Conservation (phyloP, 305 asterid species). For the Fraxinus nigra region DNA sequence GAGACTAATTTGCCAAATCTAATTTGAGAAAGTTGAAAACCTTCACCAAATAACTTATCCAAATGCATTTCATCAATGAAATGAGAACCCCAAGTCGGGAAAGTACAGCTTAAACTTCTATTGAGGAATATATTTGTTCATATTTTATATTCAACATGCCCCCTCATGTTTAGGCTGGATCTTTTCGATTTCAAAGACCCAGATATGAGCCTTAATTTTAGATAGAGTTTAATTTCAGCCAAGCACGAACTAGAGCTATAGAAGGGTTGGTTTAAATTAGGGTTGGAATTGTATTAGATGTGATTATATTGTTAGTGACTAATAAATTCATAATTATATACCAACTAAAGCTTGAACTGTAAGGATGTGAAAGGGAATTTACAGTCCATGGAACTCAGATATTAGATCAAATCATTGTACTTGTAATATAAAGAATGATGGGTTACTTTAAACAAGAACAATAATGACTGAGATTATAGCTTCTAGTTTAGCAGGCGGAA, state of each 20-base stretch:
- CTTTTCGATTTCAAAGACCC: neutral
- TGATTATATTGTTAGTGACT: neutral
- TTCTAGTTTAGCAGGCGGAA: neutral
- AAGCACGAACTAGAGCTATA: neutral
- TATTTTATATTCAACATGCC: neutral
- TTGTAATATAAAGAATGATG: neutral
- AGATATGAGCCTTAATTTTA: neutral
- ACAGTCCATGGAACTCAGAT: neutral
- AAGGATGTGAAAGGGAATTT: neutral
- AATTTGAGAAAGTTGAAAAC: neutral
- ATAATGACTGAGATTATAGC: neutral
- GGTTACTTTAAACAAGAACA: neutral
- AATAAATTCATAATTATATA: neutral
- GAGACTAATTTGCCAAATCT: neutral
- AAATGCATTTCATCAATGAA: neutral
- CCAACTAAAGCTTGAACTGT: neutral
- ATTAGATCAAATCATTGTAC: neutral
- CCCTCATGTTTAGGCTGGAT: neutral
- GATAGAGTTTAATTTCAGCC: neutral
- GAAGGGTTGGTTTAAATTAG: neutral
- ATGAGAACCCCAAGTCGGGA: neutral
- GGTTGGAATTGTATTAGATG: neutral
- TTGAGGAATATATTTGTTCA: neutral
- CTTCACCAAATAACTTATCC: neutral
- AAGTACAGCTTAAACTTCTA: neutral